These are phyloP conservation scores for Neonectria magnoliae DNA, from an alignment of 2,329 filamentous ascomycete genomes.

Conservation along the genomic window DNA sequence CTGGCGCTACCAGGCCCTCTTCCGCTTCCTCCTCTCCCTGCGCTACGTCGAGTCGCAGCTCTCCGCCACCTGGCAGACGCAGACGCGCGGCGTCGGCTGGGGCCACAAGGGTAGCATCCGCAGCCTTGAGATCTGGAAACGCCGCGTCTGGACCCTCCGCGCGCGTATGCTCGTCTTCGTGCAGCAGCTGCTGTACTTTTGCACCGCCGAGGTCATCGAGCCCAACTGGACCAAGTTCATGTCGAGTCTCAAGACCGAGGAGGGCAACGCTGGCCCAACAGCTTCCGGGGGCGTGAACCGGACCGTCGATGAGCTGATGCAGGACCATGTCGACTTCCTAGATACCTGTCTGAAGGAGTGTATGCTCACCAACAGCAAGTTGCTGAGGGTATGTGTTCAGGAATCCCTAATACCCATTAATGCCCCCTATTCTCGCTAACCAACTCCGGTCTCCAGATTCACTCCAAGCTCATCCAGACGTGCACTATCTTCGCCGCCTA, in stretches of 20 bases:
- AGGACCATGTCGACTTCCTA: slow-evolving; percentile 97
- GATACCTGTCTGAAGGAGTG: slow-evolving; percentile 98
- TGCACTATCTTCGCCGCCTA: slow-evolving; percentile 95
- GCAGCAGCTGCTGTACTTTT: slow-evolving; percentile 96
- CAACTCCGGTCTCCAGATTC: slow-evolving; percentile 70
- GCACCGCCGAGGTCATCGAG: slow-evolving; percentile 95
- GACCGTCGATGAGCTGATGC: slow-evolving; percentile 98
- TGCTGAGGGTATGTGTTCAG: slow-evolving; percentile 75
- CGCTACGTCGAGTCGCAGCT: slow-evolving; percentile 90
- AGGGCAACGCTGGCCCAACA: slow-evolving; percentile 48
- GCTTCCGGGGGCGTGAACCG: slow-evolving; percentile 56
- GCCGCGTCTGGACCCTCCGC: slow-evolving; percentile 88
- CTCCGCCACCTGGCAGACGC: slow-evolving; percentile 88
- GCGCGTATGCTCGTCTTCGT: slow-evolving; percentile 97
- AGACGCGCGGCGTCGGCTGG: slow-evolving; percentile 85
- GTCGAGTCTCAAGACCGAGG: slow-evolving; percentile 78
- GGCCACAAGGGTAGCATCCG: slow-evolving; percentile 78
- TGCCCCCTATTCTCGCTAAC: slow-evolving; percentile 24
- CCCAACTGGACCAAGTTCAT: slow-evolving; percentile 97
- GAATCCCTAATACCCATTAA: neutral
- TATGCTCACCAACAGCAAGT: slow-evolving; percentile 97
- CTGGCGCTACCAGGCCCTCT: slow-evolving; percentile 95
- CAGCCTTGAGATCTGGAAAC: slow-evolving; percentile 89
- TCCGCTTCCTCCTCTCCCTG: slow-evolving; percentile 90
- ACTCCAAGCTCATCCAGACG: slow-evolving; percentile 95